Conservation (phyloP, 164 flowering plant species). For the grape (Vitis vinifera) region DNA sequence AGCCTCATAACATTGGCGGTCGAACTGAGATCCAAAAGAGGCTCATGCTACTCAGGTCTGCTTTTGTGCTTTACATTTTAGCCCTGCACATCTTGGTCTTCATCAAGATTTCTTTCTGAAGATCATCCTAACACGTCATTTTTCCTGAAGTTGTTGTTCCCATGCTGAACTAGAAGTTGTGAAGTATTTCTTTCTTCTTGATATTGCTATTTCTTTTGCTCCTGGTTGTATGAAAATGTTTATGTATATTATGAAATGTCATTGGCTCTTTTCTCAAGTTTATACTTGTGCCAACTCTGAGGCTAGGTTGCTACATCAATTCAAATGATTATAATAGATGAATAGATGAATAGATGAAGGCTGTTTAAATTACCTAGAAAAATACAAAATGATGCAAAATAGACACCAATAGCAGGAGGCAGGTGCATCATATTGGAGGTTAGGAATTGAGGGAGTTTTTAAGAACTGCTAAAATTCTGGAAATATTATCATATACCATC, state of each 20-base stretch:
- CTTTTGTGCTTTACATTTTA: slow-evolving; percentile 81
- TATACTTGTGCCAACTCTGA: too few relatives aligned
- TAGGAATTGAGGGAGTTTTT: too few relatives aligned
- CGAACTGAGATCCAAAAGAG: slow-evolving; percentile 57
- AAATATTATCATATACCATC: too few relatives aligned
- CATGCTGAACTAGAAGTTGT: slow-evolving; percentile 1
- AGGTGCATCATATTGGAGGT: too few relatives aligned
- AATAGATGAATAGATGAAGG: too few relatives aligned
- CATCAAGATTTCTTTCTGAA: slow-evolving; percentile 78
- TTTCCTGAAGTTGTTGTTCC: background rate
- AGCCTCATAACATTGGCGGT: slow-evolving; percentile 40
- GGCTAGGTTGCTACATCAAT: too few relatives aligned
- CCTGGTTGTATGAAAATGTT: slow-evolving; percentile 8
- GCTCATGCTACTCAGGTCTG: slow-evolving; percentile 70
- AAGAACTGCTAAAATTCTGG: too few relatives aligned
- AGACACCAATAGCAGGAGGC: too few relatives aligned
- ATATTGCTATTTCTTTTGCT: background rate
- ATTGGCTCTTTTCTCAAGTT: too few relatives aligned
- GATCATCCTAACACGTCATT: background rate
- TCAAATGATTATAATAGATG: too few relatives aligned
- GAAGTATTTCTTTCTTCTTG: background rate
- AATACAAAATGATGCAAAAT: too few relatives aligned
- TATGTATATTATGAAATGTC: background rate
- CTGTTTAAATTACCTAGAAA: too few relatives aligned
- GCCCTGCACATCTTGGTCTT: slow-evolving; percentile 77